phyloP scores from a whole-genome alignment of 2,329 filamentous ascomycete species.

The Rhynchosporium graminicola region DNA sequence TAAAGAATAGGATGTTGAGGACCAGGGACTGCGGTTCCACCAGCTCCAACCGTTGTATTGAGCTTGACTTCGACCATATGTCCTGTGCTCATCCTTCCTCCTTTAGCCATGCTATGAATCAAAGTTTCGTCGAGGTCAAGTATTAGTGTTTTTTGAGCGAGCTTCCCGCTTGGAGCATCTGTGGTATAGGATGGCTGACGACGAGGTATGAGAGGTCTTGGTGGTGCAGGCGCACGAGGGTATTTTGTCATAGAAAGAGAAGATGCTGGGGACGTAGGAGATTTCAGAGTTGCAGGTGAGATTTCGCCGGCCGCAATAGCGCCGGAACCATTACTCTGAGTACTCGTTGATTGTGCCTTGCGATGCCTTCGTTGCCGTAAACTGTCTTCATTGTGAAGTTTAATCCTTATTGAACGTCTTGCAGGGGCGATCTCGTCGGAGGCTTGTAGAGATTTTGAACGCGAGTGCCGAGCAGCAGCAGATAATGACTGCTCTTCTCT shows the following conservation, averaged over 20 bases:
- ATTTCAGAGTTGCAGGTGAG: slow-evolving; percentile 81
- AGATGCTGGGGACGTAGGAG: slow-evolving; percentile 80
- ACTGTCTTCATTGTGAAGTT: slow-evolving; percentile 79
- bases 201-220: slow-evolving; percentile 83
- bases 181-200: slow-evolving; percentile 82
- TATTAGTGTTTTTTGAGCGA: slow-evolving; percentile 87
- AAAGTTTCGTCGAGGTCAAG: slow-evolving; percentile 95
- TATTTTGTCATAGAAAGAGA: slow-evolving; percentile 77
- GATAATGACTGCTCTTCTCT: slow-evolving; percentile 29
- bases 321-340: slow-evolving; percentile 45
- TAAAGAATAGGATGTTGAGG: slow-evolving; percentile 96
- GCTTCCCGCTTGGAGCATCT: slow-evolving; percentile 51
- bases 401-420: slow-evolving; percentile 85
- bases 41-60: slow-evolving; percentile 68
- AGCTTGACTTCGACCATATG: slow-evolving; percentile 99
- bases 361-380: slow-evolving; percentile 71
- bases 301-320: slow-evolving; percentile 45
- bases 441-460: slow-evolving; percentile 62
- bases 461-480: slow-evolving; percentile 50
- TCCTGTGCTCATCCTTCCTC: slow-evolving; percentile 90
- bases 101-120: slow-evolving; percentile 97
- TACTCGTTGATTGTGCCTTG: slow-evolving; percentile 54
- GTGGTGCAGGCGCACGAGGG: slow-evolving; percentile 84
- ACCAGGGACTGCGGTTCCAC: slow-evolving; percentile 66
- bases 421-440: slow-evolving; percentile 66